phyloP scores from a whole-genome alignment of 306 rosid genomes.

The Pueraria montana region DNA sequence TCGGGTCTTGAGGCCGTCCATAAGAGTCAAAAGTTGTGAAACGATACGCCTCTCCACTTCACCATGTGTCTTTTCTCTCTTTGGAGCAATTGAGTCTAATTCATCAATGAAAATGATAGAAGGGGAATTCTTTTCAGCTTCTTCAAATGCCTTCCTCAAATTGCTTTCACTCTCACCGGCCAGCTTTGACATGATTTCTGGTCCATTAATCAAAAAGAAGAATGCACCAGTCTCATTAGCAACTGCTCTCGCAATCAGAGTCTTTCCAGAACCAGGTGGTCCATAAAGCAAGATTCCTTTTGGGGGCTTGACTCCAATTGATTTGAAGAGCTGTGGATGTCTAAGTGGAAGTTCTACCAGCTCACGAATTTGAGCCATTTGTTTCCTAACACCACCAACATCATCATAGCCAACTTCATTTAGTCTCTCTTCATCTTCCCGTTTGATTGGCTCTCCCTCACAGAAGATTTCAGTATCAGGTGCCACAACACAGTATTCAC shows the following conservation, averaged over 20 bases:
- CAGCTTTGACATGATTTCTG: constrained; percentile 80
- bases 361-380: constrained; percentile 86
- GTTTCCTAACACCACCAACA: constrained; percentile 85
- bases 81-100: constrained; percentile 78
- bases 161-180: constrained; percentile 85
- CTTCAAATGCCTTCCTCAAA: constrained; percentile 79
- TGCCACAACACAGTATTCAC: constrained; percentile 72
- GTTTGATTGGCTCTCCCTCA: constrained; percentile 74
- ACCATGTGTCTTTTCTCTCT: constrained; percentile 80
- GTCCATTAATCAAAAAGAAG: constrained; percentile 76
- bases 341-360: constrained; percentile 80
- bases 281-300: constrained; percentile 81
- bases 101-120: constrained; percentile 78
- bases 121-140: constrained; percentile 83
- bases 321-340: constrained; percentile 78
- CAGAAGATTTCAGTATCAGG: constrained; percentile 77
- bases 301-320: constrained; percentile 82
- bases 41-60: constrained; percentile 82
- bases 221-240: constrained; percentile 86
- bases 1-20: constrained; percentile 80
- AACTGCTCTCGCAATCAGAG: constrained; percentile 74
- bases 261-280: constrained; percentile 82
- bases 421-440: constrained; percentile 74
- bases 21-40: constrained; percentile 76
- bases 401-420: constrained; percentile 76